Base-by-base conservation (phyloP, 2,329 filamentous ascomycete genomes). In the Phialophora expanda region DNA sequence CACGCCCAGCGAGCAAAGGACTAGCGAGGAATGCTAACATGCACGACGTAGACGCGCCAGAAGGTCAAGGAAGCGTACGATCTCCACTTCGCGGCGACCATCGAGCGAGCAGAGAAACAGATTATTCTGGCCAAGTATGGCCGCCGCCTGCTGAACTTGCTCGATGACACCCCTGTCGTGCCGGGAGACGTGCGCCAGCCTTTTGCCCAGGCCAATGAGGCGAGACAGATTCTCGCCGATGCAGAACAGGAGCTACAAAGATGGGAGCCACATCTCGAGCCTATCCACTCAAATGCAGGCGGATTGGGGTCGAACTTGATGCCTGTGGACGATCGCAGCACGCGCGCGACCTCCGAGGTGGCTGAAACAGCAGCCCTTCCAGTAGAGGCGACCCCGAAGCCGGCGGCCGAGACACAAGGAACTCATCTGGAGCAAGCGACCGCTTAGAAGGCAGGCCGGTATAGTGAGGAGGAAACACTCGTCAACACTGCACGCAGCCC, bases 71-170 rank as follows among this genome's bases (percentile, higher is more conserved):
- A 97, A 79, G 92, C 95, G 26, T 98, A 94, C 76, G 91, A 93
- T 71, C 79, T 91, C 66, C 93, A 98, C 77, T 91, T 97, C 70
- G 87, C 90, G 17, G 93, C 93, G 66, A 91, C 93, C 22, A 96
- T 99, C 73, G 95, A 99, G 83, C 90, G 94, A 34, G 93, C 93
- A 26, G 95, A 98, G 83, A 98, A 98, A 82, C 95, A 99, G 77
- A 91, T 94, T 73, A 91, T 99, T 66, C 86, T 99, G 17, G 94
- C 95, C 64, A 91, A 91, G 74, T 93, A 98, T 76, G 94, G 93
- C 22, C 90, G 92, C 62, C 89, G 92, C 51, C 86, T 99, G 41
- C 78, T 99, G 63, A 88, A 90, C 72, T 86, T 96, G 46, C 86
- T 99, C 11, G 95, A 99, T 73, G 94, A 97, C 76, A 89, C 89